Evolutionary conservation across 2,329 filamentous ascomycete species (phyloP).

Genomic region (Fusarium tupiense): DNA sequence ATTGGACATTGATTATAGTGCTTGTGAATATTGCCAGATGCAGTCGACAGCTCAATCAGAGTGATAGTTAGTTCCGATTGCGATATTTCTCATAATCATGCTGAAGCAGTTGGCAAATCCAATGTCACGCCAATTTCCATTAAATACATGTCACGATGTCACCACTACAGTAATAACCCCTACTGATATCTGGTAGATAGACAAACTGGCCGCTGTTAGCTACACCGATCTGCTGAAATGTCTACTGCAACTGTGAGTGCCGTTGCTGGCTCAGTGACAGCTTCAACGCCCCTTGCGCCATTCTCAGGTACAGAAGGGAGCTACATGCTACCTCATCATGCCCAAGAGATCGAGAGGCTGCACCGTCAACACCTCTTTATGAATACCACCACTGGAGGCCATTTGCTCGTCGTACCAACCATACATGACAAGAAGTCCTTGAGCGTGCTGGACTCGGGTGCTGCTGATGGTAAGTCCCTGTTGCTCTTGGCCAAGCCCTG

Average conservation of each 20-base stretch:
- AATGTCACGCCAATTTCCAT: background rate
- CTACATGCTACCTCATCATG: background rate
- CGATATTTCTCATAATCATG: background rate
- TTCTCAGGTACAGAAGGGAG: background rate
- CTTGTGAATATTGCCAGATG: background rate
- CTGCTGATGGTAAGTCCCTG: background rate
- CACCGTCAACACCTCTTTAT: background rate
- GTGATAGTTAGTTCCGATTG: background rate
- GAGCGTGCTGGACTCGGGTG: background rate
- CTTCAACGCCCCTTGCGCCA: background rate
- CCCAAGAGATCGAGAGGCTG: background rate
- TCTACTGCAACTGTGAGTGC: background rate
- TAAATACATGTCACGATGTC: background rate
- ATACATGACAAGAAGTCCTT: background rate
- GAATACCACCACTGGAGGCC: background rate
- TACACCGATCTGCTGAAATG: background rate
- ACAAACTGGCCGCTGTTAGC: no score
- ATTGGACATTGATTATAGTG: background rate
- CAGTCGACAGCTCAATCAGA: background rate
- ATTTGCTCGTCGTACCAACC: background rate
- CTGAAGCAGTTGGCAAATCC: background rate
- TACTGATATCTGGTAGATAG: no score
- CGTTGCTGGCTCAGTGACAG: background rate
- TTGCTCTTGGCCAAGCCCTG: accelerated
- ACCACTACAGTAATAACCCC: no score